Evolutionary conservation across 345 rosid species (phyloP), one percentile per base, ranked within the genome.

Genomic region (Eucalyptus erythrocorys): DNA sequence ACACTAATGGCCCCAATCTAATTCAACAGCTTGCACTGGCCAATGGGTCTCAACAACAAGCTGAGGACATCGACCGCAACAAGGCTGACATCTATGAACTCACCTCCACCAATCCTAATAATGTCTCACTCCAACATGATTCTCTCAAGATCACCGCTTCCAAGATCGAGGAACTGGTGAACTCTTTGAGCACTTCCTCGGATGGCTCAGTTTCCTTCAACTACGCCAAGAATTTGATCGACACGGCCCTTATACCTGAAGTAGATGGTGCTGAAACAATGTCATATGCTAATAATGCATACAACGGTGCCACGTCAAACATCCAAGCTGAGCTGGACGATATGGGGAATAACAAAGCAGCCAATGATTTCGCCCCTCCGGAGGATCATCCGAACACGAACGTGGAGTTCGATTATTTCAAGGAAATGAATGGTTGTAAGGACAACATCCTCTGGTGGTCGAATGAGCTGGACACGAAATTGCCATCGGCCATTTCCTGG

Each of bases 371-470:
- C 49, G 57, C 49, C 79, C 89, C 91, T 34, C 91, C 87, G 22
- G 96, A 92, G 53, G 85, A 37, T 61, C 48, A 53, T 45, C 59
- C 49, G 37, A 53, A 93, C 90, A 93, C 92, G 88, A 90, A 91
- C 26, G 86, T 89, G 6, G 94, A 96, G 49, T 90, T 95, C 88
- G 95, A 94, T 88, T 91, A 94, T 89, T 92, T 94, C 87, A 95
- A 93, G n/a, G 92, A 92, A 22, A 87, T 91, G 88, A 93, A 92
- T 86, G 92, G 90, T 82, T 87, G 93, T 4, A 92, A 91, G 87
- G 94, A 92, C 59, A 90, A 91, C 92, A 88, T 95, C 30, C 48
- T 90, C 79, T 95, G 97, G 97, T 95, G 99, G 98, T 91, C 95
- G 15, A 94, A 87, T 91, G 96, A 92, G 51, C 89, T 93, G 42